Evolutionary conservation across 768 basidiomycete species (phyloP), one percentile per base, ranked within the genome.

Genomic region (Rhizopogon roseolus): DNA sequence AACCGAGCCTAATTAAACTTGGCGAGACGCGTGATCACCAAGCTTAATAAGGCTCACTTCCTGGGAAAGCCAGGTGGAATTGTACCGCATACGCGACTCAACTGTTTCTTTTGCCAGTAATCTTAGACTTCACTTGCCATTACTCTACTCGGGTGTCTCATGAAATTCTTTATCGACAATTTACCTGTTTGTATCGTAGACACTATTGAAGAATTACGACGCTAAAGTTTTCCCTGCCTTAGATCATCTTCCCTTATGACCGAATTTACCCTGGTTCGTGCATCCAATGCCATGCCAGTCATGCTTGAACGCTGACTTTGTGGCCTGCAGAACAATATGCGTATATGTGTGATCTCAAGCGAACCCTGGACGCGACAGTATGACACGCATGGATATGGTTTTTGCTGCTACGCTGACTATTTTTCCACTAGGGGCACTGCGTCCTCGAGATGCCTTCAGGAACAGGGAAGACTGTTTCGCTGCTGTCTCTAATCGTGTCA

Each of bases 401-500:
- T 16, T 29, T 46, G 22, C 13, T n/a, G 36, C 46, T 52, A 38
- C 38, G 44, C 29, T 41, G 38, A 54, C 28, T 14, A n/a, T 42
- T 54, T 54, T 34, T 38, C 41, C 37, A 61, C 37, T 64, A 98
- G 94, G 97, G 97, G 48, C 97, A 99, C 62, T 98, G 97, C 68
- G 93, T 98, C n/a, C 80, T 99, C 37, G 97, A 99, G 76, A 99
- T 99, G 97, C 97, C 97, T 57, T 98, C 97, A 10, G 97, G 97
- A 14, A 99, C 97, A 19, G 97, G 97, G 22, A 99, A 99, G 76
- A 99, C 97, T 0, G 97, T 99, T 25, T 98, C 94, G 10, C 76
- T 99, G 8, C 77, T 99, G 16, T 94, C 92, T 2, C 73, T 99
- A 53, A 99, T 99, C 71, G 89, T 99, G 37, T 97, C 96, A 13